Percentiles rank a stretch among this genome's conserved stretches.
Conservation (phyloP, 352 stramenopile genomes). For the Nothophytophthora sp. region DNA sequence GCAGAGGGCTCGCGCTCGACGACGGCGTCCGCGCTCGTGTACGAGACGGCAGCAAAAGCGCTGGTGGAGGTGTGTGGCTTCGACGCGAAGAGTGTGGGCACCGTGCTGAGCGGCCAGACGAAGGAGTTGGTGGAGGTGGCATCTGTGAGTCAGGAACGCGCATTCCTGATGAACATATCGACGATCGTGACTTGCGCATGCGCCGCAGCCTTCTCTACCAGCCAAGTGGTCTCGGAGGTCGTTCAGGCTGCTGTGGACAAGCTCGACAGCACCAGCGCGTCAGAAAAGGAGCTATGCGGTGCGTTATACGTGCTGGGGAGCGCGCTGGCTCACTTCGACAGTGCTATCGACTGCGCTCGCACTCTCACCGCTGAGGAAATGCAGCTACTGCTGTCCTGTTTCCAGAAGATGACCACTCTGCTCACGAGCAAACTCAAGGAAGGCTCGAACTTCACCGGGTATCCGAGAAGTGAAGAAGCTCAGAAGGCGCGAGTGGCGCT, state of each 20-base stretch:
- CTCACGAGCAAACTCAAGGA: conserved; percentile 26
- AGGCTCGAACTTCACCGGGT: conserved; percentile 33
- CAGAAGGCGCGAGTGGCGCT: conserved; percentile 42
- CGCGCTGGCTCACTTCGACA: conserved; percentile 25
- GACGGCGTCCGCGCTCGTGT: conserved; percentile 13
- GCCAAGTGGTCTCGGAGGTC: conserved; percentile 21
- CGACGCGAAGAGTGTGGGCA: conserved; percentile 27
- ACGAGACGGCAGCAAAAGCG: conserved; percentile 35
- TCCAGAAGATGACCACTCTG: conserved; percentile 23
- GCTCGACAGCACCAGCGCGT: conserved; percentile 12
- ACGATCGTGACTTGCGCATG: conserved; percentile 29
- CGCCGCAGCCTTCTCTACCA: conserved; percentile 11
- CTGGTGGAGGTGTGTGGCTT: conserved; percentile 38
- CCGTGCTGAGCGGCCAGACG: conserved; percentile 16
- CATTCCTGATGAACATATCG: conserved; percentile 39
- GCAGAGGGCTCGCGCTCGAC: not conserved
- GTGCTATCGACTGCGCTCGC: not conserved
- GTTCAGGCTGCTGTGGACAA: conserved; percentile 17
- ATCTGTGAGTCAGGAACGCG: conserved; percentile 25
- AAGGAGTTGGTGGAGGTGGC: conserved; percentile 25
- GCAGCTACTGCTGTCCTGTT: conserved; percentile 27
- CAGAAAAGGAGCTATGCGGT: conserved; percentile 12
- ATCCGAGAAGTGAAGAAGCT: conserved; percentile 39
- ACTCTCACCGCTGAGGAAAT: conserved; percentile 17
- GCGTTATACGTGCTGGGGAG: conserved; percentile 44